Percentiles rank a stretch among this genome's conserved stretches.
phyloP scores from a whole-genome alignment of 371 early-diverging fungal species.

The Mucor mucedo region DNA sequence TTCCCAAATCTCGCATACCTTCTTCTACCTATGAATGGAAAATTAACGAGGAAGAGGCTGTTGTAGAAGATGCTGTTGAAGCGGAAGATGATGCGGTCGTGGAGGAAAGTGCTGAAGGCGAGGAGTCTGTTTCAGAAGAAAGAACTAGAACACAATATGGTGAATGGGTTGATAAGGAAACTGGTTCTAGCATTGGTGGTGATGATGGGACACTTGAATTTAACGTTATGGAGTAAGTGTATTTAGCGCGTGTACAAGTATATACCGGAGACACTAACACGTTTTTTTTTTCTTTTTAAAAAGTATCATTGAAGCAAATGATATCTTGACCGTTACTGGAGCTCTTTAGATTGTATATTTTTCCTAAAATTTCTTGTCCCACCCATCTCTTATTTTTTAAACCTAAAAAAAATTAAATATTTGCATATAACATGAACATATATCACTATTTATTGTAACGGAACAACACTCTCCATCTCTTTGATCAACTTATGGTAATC shows the following conservation, averaged over 20 bases:
- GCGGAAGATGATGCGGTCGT: constrained; percentile 34
- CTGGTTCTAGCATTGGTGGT: constrained; percentile 60
- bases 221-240: constrained; percentile 65
- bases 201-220: constrained; percentile 64
- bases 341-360: constrained; percentile 51
- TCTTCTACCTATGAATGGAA: constrained; percentile 76
- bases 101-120: constrained; percentile 21
- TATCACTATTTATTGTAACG: background rate
- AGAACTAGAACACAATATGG: constrained; percentile 57
- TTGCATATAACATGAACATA: constrained; percentile 1
- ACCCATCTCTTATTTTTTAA: constrained; percentile 1
- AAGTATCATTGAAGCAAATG: constrained; percentile 75
- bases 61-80: constrained; percentile 36
- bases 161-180: constrained; percentile 62
- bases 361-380: background rate
- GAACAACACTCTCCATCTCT: constrained; percentile 46
- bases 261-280: background rate
- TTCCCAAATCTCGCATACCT: constrained; percentile 83
- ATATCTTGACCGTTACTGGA: constrained; percentile 77
- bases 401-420: constrained; percentile 3
- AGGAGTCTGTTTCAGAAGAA: constrained; percentile 30
- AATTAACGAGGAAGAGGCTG: constrained; percentile 40
- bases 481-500: constrained; percentile 74
- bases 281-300: background rate
- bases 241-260: background rate